phyloP scores from a whole-genome alignment of 495 filamentous ascomycete genomes.

The Mycothermus thermophilus region DNA sequence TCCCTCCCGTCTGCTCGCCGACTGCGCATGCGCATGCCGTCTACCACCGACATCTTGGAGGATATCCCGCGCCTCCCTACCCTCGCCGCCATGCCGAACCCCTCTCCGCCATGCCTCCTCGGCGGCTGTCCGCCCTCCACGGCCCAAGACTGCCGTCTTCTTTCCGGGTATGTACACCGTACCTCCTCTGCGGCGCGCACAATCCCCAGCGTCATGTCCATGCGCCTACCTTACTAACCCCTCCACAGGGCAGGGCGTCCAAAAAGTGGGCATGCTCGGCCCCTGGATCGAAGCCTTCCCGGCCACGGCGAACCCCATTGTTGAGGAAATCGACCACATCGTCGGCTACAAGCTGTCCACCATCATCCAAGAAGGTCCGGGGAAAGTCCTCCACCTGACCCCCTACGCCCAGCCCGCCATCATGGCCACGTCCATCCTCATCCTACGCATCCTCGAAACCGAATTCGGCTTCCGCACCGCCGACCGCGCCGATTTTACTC shows the following conservation, averaged over 20 bases:
- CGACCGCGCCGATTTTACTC: constrained; percentile 60
- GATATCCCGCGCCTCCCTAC: too few relatives aligned
- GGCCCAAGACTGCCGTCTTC: constrained; percentile 65
- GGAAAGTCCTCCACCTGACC: constrained; percentile 59
- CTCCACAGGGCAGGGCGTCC: constrained; percentile 73
- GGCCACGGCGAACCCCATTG: constrained; percentile 48
- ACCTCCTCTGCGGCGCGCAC: neutral
- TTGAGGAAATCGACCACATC: constrained; percentile 72
- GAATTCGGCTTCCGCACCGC: constrained; percentile 64
- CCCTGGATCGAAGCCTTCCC: constrained; percentile 81
- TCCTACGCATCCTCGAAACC: constrained; percentile 74
- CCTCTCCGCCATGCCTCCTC: neutral
- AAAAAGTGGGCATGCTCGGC: constrained; percentile 80
- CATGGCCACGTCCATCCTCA: constrained; percentile 83
- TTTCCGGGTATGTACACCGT: constrained; percentile 52
- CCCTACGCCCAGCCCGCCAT: constrained; percentile 89
- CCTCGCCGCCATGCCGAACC: too few relatives aligned
- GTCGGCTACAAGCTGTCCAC: constrained; percentile 55
- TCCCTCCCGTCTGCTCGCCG: constrained; percentile 6
- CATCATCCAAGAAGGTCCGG: constrained; percentile 72
- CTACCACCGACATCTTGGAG: too few relatives aligned
- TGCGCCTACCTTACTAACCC: neutral
- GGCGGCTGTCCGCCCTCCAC: too few relatives aligned
- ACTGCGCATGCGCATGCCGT: too few relatives aligned
- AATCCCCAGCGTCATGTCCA: too few relatives aligned